Conservation (phyloP, 495 filamentous ascomycete species). For the Aspergillus coremiiformis region DNA sequence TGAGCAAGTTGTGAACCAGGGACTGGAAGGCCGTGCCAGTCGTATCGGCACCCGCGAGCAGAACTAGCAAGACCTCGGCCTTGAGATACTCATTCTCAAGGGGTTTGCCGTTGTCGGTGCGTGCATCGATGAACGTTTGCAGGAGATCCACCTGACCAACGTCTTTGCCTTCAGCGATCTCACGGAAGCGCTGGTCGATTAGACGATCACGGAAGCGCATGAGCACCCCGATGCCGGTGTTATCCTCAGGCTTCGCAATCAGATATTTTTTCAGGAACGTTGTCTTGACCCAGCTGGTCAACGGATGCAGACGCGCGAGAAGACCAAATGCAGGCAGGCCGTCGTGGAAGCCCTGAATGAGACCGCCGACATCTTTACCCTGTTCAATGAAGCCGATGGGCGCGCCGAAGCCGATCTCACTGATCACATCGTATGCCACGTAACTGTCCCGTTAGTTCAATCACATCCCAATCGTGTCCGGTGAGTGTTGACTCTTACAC, state of each 20-base stretch:
- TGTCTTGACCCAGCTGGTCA: slow-evolving; percentile 46
- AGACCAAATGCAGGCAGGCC: slow-evolving; percentile 43
- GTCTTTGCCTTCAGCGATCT: slow-evolving; percentile 23
- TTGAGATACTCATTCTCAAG: slow-evolving; percentile 45
- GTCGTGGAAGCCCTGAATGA: slow-evolving; percentile 47
- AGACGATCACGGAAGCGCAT: slow-evolving; percentile 47
- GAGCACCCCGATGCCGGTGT: slow-evolving; percentile 34
- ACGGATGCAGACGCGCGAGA: slow-evolving; percentile 44
- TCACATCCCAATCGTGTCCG: not conserved
- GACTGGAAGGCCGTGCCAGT: slow-evolving; percentile 50
- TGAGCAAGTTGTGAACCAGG: slow-evolving; percentile 46
- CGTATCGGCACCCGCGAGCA: slow-evolving; percentile 61
- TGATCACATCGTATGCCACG: slow-evolving; percentile 59
- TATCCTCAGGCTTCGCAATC: slow-evolving; percentile 48
- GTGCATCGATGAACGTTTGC: slow-evolving; percentile 37
- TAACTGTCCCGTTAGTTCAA: slow-evolving; percentile 19
- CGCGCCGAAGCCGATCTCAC: slow-evolving; percentile 54
- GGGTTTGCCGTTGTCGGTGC: slow-evolving; percentile 38
- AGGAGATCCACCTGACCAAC: slow-evolving; percentile 22
- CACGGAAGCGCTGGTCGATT: slow-evolving; percentile 30
- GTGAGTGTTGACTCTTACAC: slow-evolving; percentile 30
- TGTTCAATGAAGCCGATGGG: slow-evolving; percentile 55
- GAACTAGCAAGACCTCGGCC: slow-evolving; percentile 47
- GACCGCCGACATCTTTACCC: slow-evolving; percentile 49
- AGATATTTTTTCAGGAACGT: slow-evolving; percentile 49